Conservation (phyloP, 345 rosid species). For the Pelargonium nanum region DNA sequence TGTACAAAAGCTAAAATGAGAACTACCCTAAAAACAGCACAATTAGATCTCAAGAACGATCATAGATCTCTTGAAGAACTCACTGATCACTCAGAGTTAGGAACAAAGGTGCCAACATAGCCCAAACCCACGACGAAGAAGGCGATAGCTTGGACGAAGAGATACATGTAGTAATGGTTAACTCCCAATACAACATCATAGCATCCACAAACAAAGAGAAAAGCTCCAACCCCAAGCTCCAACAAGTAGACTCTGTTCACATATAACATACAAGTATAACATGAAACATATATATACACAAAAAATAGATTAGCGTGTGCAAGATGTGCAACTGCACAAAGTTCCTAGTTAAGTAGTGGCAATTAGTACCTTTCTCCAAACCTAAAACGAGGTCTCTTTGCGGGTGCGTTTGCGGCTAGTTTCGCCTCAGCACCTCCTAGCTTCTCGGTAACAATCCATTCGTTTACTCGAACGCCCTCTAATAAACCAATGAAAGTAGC, state of each 20-base stretch:
- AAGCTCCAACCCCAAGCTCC: constrained; percentile 29
- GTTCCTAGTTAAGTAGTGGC: background rate
- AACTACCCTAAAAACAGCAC: no score
- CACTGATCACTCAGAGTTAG: background rate
- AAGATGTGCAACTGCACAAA: background rate
- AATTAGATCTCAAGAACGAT: no score
- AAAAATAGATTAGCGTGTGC: background rate
- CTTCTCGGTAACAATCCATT: constrained; percentile 96
- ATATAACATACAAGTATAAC: background rate
- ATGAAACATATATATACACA: background rate
- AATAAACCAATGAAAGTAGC: constrained; percentile 83
- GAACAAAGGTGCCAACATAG: constrained; percentile 25
- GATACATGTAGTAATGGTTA: constrained; percentile 25
- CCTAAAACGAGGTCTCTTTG: constrained; percentile 18
- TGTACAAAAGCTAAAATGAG: no score
- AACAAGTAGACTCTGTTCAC: constrained; percentile 22
- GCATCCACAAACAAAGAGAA: constrained; percentile 27
- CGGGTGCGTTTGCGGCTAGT: constrained; percentile 13
- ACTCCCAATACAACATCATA: constrained; percentile 25
- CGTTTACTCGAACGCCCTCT: constrained; percentile 82
- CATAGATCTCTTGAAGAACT: no score
- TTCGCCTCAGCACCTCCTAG: constrained; percentile 67
- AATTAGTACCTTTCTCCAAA: constrained; percentile 21
- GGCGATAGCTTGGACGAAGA: constrained; percentile 24
- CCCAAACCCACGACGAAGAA: constrained; percentile 32